A percentile compares a stretch with the other conserved stretches of the same genome.
phyloP scores from a whole-genome alignment of 306 rosid genomes.

The Rosa rugosa region DNA sequence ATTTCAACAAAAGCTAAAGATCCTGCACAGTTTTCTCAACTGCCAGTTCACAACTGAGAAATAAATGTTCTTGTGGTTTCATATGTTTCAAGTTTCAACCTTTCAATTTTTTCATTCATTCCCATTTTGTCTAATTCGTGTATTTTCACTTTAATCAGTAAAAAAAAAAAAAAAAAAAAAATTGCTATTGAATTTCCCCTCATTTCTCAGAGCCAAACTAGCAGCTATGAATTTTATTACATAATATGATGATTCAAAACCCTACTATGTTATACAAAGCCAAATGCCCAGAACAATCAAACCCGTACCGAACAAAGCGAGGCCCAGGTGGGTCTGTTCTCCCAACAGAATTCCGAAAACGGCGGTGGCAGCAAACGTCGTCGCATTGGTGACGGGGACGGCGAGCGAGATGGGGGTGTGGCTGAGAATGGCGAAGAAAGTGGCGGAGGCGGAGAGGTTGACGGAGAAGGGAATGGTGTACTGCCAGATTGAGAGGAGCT shows the following conservation, averaged over 20 bases:
- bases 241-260: background rate
- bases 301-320: conserved; percentile 66
- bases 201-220: background rate
- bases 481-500: conserved; percentile 82
- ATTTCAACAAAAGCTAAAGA: background rate
- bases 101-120: background rate
- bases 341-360: conserved; percentile 66
- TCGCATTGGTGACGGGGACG: conserved; percentile 94
- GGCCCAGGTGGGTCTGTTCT: conserved; percentile 55
- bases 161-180: background rate
- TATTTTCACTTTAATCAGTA: background rate
- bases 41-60: conserved; percentile 10
- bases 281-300: conserved; percentile 72
- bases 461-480: conserved; percentile 69
- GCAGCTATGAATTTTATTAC: background rate
- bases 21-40: background rate
- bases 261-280: conserved; percentile 51
- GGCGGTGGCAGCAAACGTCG: conserved; percentile 88
- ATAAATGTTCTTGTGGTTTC: conserved; percentile 14
- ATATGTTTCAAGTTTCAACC: background rate
- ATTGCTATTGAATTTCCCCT: background rate
- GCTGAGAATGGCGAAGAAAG: conserved; percentile 78
- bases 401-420: conserved; percentile 80
- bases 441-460: conserved; percentile 85
- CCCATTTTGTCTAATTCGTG: background rate